Conservation (phyloP, 352 stramenopile species). For the Pythium pyrilobum region DNA sequence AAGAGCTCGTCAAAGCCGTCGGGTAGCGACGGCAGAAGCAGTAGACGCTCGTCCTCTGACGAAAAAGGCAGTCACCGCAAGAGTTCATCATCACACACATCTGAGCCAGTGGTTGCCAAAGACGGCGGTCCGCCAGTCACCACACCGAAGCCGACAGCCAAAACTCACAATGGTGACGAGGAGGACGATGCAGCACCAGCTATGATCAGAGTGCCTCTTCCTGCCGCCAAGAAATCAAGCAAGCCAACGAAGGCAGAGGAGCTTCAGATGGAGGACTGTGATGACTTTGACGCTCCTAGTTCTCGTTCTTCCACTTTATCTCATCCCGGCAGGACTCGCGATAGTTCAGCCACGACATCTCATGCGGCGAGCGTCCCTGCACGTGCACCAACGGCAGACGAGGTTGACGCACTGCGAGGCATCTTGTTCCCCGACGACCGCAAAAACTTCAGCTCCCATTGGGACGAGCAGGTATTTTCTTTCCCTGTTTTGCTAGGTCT, state of each 20-base stretch:
- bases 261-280: constrained; percentile 49
- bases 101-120: no score
- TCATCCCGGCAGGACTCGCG: no score
- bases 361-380: neutral
- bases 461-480: constrained; percentile 53
- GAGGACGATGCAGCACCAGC: neutral
- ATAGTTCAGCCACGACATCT: neutral
- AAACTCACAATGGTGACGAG: neutral
- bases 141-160: neutral
- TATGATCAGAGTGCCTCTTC: neutral
- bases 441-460: constrained; percentile 63
- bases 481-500: no score
- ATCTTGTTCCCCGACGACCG: constrained; percentile 53
- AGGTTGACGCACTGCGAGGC: constrained; percentile 42
- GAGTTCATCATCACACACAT: neutral
- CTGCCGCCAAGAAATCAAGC: neutral
- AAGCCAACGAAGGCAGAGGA: neutral
- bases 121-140: neutral
- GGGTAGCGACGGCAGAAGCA: neutral
- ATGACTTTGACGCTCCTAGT: constrained; percentile 29
- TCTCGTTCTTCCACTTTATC: no score
- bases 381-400: constrained; percentile 27
- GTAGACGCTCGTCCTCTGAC: constrained; percentile 16
- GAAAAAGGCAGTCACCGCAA: constrained; percentile 1
- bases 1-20: constrained; percentile 23